phyloP scores from a whole-genome alignment of 2,329 filamentous ascomycete species.

The Moelleriella libera region DNA sequence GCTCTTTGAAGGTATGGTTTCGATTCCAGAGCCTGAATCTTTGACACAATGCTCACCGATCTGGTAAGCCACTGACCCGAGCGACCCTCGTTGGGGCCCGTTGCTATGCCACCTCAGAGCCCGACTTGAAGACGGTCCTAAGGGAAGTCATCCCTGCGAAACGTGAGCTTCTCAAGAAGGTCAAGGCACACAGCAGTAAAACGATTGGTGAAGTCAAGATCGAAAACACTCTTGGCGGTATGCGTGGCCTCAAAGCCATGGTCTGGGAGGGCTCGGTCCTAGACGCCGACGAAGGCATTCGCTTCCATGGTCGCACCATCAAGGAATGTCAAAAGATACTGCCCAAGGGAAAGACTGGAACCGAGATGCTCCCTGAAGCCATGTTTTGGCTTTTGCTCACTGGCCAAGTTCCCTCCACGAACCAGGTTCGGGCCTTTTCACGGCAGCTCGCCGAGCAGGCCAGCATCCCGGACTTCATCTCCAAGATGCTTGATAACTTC shows the following conservation, averaged over 20 bases:
- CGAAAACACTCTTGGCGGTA: constrained; percentile 86
- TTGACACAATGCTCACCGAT: not conserved
- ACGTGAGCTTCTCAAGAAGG: constrained; percentile 82
- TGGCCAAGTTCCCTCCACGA: constrained; percentile 72
- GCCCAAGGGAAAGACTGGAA: constrained; percentile 81
- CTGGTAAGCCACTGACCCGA: constrained; percentile 9
- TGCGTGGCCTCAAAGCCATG: constrained; percentile 96
- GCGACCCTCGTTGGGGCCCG: constrained; percentile 23
- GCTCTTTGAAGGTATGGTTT: constrained; percentile 46
- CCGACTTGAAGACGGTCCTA: constrained; percentile 79
- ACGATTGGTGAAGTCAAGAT: constrained; percentile 86
- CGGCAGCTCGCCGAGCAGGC: constrained; percentile 79
- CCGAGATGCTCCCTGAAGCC: constrained; percentile 94
- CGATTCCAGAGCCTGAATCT: not conserved
- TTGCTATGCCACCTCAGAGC: constrained; percentile 65
- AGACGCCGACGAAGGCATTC: constrained; percentile 92
- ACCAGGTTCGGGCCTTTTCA: constrained; percentile 71
- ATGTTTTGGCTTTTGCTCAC: constrained; percentile 99
- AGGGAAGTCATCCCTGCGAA: constrained; percentile 79
- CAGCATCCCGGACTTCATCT: constrained; percentile 67
- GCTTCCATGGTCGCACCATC: constrained; percentile 95
- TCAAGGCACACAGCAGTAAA: constrained; percentile 74
- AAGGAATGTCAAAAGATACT: constrained; percentile 92
- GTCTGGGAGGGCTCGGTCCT: constrained; percentile 97
- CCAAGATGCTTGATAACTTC: constrained; percentile 80